A percentile compares a stretch with the other conserved stretches of the same genome.
These are phyloP conservation scores for Boechera divaricarpa DNA, from an alignment of 345 rosid species.

Conservation along the genomic window DNA sequence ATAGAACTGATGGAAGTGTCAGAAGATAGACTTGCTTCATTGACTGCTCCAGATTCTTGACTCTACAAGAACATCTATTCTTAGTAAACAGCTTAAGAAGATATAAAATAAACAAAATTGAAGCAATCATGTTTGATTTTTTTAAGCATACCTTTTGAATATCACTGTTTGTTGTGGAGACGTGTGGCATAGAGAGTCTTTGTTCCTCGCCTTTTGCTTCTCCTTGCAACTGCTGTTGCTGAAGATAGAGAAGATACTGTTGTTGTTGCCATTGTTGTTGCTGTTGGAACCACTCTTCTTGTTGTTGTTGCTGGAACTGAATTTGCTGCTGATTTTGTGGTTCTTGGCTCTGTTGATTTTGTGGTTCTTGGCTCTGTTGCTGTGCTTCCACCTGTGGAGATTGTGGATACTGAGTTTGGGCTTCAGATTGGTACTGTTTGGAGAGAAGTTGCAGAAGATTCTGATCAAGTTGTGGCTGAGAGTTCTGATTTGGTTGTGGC, in stretches of 20 bases:
- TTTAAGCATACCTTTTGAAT: slow-evolving; percentile 41
- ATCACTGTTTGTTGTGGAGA: slow-evolving; percentile 35
- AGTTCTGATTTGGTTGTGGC: slow-evolving; percentile 44
- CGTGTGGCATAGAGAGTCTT: slow-evolving; percentile 38
- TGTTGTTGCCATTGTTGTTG: slow-evolving; percentile 44
- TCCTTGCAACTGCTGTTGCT: slow-evolving; percentile 47
- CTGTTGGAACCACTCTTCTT: slow-evolving; percentile 48
- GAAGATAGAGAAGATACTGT: slow-evolving; percentile 35
- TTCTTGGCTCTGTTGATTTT: slow-evolving; percentile 51
- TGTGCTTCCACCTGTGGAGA: slow-evolving; percentile 49
- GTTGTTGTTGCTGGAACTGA: slow-evolving; percentile 41
- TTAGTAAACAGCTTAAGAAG: neutral
- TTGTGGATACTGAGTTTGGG: slow-evolving; percentile 26
- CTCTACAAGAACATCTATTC: slow-evolving; percentile 30
- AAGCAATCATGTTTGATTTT: slow-evolving; percentile 17
- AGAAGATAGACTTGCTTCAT: slow-evolving; percentile 28
- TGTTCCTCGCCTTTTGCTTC: slow-evolving; percentile 45
- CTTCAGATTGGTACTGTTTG: slow-evolving; percentile 43
- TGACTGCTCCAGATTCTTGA: slow-evolving; percentile 37
- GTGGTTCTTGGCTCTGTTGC: slow-evolving; percentile 52
- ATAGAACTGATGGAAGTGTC: slow-evolving; percentile 41
- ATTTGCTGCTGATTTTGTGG: slow-evolving; percentile 53
- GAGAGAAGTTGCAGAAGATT: slow-evolving; percentile 36
- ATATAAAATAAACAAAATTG: neutral
- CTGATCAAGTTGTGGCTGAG: slow-evolving; percentile 44